Base-by-base conservation (phyloP, 805 yeast genomes). In the Nakazawaea ishiwadae region DNA sequence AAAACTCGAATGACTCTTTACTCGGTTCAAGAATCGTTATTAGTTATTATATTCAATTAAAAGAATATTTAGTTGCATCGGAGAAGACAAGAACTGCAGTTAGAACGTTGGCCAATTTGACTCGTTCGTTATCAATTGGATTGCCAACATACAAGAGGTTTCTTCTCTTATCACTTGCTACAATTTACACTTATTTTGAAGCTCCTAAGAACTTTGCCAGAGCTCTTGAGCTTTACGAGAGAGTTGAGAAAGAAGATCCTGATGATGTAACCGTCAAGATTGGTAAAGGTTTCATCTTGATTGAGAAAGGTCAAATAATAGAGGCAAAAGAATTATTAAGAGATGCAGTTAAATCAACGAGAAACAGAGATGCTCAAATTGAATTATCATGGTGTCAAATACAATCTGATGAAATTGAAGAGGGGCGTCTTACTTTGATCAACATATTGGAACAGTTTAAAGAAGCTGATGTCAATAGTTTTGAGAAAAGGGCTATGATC, bases 201-300 rank as follows among this genome's bases (percentile, higher is more conserved):
- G 84, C 97, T 0, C 99, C 98, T 9, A 88, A 88, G 59, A 85
- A 91, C 60, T 87, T 77, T 53, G 68, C 75, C 2, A 69, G 81
- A 19, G 98, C 99, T 0, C 55, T 83, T 21, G 77, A 76, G 37
- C 59, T 89, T 12, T 93, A 83, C 58, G 83, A 84, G 28, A 63
- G 68, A 18, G 77, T 89, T 3, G 65, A 87, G 19, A 48, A 46
- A 14, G 52, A 51, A 3, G 65, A 62, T 44, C 63, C 65, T 0
- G 51, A 58, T 4, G 77, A 80, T 50, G 61, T 72, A 4, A 71
- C 69, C 35, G 96, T 96, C 0, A 68, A 75, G 42, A 71, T 90
- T 30, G 98, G 98, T 10, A 85, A 83, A 56, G 95, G 93, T 2
- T 64, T 84, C 50, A 84, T 93, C 47, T 65, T 77, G 30, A 74